phyloP scores from a whole-genome alignment of 768 basidiomycete species.

The Sporobolomyces roseus region DNA sequence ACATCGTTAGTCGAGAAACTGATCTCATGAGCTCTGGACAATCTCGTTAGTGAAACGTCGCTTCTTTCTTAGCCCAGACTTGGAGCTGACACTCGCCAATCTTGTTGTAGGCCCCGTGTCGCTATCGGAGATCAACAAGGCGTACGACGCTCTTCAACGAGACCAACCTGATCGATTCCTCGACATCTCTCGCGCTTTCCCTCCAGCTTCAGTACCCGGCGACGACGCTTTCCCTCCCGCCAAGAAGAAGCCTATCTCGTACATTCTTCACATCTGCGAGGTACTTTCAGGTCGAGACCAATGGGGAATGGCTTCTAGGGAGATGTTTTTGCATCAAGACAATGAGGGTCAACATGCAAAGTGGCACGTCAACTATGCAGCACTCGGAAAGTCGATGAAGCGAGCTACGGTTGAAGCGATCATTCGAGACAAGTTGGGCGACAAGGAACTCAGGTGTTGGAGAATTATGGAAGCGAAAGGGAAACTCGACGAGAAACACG shows the following conservation, averaged over 20 bases:
- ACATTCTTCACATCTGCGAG: conserved; percentile 31
- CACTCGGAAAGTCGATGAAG: conserved; percentile 64
- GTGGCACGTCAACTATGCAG: conserved; percentile 63
- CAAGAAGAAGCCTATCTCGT: conserved; percentile 6
- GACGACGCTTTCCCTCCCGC: conserved; percentile 23
- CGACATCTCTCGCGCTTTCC: conserved; percentile 32
- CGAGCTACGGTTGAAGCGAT: conserved; percentile 70
- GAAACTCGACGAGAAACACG: conserved; percentile 93
- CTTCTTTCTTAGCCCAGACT: background rate
- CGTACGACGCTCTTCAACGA: conserved; percentile 29
- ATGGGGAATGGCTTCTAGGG: conserved; percentile 21
- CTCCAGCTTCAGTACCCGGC: conserved; percentile 1
- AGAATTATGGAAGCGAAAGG: conserved; percentile 72
- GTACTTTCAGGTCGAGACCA: conserved; percentile 33
- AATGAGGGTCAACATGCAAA: conserved; percentile 31
- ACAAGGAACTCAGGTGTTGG: conserved; percentile 75
- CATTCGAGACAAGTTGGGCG: conserved; percentile 75
- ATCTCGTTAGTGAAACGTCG: conserved; percentile 20
- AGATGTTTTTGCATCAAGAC: conserved; percentile 22
- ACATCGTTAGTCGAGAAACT: conserved; percentile 24
- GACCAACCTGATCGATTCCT: conserved; percentile 8
- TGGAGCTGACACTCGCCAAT: background rate
- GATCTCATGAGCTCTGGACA: conserved; percentile 9
- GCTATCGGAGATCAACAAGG: conserved; percentile 41
- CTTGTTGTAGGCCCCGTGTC: conserved; percentile 37